Evolutionary conservation across 2,329 filamentous ascomycete genomes (phyloP).

Genomic region (Arachnomyces sp.): DNA sequence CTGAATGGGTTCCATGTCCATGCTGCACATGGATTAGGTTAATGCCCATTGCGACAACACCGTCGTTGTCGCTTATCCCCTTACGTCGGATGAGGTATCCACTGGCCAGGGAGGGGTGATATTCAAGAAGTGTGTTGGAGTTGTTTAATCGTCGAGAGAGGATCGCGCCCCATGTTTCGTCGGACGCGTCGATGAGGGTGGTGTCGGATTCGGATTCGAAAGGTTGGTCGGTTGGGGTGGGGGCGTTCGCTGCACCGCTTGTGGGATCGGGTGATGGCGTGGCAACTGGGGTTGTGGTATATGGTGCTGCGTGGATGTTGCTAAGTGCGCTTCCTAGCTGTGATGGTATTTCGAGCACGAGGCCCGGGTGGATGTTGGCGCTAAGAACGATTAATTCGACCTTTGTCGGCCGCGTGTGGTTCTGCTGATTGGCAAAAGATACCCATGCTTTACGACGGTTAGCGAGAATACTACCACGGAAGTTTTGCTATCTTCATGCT

Average conservation of each 20-base stretch:
- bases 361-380: slow-evolving; percentile 27
- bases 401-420: slow-evolving; percentile 25
- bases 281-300: slow-evolving; percentile 28
- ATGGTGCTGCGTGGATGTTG: not conserved
- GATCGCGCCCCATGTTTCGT: slow-evolving; percentile 53
- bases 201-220: slow-evolving; percentile 46
- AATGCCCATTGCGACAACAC: slow-evolving; percentile 32
- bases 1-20: slow-evolving; percentile 13
- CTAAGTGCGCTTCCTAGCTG: slow-evolving; percentile 20
- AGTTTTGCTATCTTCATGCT: not conserved
- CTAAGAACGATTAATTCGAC: slow-evolving; percentile 30
- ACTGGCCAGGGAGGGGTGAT: slow-evolving; percentile 36
- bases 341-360: slow-evolving; percentile 25
- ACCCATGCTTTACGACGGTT: slow-evolving; percentile 27
- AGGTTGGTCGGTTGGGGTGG: slow-evolving; percentile 26
- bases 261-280: slow-evolving; percentile 36
- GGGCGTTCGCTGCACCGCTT: slow-evolving; percentile 28
- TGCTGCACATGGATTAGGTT: slow-evolving; percentile 32
- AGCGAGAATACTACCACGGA: slow-evolving; percentile 7
- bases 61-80: slow-evolving; percentile 33
- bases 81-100: slow-evolving; percentile 40
- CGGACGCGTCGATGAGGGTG: slow-evolving; percentile 48
- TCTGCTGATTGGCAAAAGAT: slow-evolving; percentile 29
- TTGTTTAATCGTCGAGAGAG: slow-evolving; percentile 42
- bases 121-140: slow-evolving; percentile 33